Conservation (phyloP, 2,329 filamentous ascomycete species). For the Aspergillus proliferans region DNA sequence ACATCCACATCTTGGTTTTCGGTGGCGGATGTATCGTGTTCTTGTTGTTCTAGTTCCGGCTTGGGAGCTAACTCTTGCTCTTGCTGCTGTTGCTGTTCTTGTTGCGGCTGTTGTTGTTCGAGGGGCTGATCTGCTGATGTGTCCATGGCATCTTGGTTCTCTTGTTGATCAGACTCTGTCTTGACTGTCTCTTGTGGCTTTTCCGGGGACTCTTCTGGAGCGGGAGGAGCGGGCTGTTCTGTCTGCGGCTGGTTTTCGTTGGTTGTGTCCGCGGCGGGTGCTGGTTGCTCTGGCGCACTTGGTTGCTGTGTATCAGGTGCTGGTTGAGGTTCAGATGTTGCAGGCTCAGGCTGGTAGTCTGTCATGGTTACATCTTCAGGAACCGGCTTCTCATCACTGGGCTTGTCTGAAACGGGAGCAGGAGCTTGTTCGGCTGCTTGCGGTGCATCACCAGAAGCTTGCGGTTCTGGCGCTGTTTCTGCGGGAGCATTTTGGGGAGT, state of each 20-base stretch:
- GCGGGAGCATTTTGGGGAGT: constrained; percentile 7
- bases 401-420: background rate
- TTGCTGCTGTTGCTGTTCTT: background rate
- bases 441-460: background rate
- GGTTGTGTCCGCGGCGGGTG: constrained; percentile 1
- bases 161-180: constrained; percentile 4
- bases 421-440: background rate
- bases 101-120: background rate
- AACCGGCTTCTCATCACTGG: background rate
- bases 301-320: background rate
- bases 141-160: constrained; percentile 7
- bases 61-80: background rate
- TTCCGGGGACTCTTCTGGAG: constrained; percentile 5
- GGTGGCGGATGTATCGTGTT: background rate
- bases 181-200: constrained; percentile 7
- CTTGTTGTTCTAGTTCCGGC: constrained; percentile 1
- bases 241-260: background rate
- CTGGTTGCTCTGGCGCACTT: background rate
- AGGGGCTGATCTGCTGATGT: background rate
- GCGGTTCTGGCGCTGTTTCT: background rate
- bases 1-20: background rate
- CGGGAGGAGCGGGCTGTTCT: background rate
- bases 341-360: constrained; percentile 3
- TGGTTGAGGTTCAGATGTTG: constrained; percentile 3
- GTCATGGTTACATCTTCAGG: constrained; percentile 15